Percentiles rank a stretch among this genome's conserved stretches.
These are phyloP conservation scores for Vigna angularis DNA, from an alignment of 306 rosid genomes.

Conservation along the genomic window DNA sequence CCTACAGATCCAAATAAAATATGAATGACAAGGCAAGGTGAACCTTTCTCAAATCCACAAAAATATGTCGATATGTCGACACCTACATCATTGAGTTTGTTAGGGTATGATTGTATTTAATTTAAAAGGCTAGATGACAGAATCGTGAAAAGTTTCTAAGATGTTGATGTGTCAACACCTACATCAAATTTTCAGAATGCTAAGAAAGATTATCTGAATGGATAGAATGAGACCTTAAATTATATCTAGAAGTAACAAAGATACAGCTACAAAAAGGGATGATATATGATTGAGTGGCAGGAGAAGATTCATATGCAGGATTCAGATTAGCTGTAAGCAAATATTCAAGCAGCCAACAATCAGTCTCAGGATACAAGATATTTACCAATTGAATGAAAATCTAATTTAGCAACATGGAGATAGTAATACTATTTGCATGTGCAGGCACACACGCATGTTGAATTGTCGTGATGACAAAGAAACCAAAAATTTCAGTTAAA, in stretches of 20 bases:
- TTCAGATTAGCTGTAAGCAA: constrained; percentile 8
- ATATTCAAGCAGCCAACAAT: background rate
- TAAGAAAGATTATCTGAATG: background rate
- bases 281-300: background rate
- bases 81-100: background rate
- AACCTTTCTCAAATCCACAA: no score
- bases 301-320: background rate
- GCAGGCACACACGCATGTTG: background rate
- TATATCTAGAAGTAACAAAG: background rate
- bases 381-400: background rate
- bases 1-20: no score
- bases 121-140: background rate
- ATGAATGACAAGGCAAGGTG: no score
- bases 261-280: background rate
- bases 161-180: background rate
- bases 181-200: background rate
- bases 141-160: constrained; percentile 14
- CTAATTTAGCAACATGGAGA: background rate
- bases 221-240: background rate
- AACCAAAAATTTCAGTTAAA: background rate
- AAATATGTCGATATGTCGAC: no score
- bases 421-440: background rate
- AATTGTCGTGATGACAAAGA: background rate
- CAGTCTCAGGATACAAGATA: background rate
- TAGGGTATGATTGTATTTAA: background rate